Base-by-base conservation (phyloP, 108 stramenopile genomes). In the Phaeodactylum tricornutum region DNA sequence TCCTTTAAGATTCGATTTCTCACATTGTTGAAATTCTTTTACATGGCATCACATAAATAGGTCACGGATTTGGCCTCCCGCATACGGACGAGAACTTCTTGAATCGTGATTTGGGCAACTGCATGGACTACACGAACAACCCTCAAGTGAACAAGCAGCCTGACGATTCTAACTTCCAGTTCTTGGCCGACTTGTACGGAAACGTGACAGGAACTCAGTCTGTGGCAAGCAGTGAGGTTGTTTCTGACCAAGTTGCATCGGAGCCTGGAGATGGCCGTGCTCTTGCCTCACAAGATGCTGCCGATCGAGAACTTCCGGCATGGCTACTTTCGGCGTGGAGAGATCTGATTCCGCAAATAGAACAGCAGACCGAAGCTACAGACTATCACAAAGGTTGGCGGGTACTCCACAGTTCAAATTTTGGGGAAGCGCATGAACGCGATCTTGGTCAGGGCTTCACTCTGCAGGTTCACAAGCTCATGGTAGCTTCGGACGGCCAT, bases 31-130 rank as follows among this genome's bases (percentile, higher is more conserved):
- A 11, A 11, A 12, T 34, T 34, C 33, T 34, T 34, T 34, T 53
- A 3, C 0, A 41, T 3, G 11, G 47, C 1, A n/a, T n/a, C n/a
- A n/a, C n/a, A n/a, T n/a, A n/a, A 16, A 42, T 66, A 20, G 71
- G 79, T 4, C 79, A 80, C 50, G 77, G 81, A 20, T 71, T 83
- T 55, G 89, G 89, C 3, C 46, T 91, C 30, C 80, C 79, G 5
- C 89, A 91, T 43, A 75, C 59, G 29, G 88, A 90, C 50, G 88
- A 86, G 49, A 68, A 75, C 51, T 84, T 91, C 50, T 61, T 55
- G 41, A 90, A 90, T 57, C n/a, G 28, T 3, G 87, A 86, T 44
- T 51, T 79, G 38, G 84, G 84, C 1, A 84, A 81, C 41, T 91
- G 89, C 45, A 91, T 91, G 89, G 83, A 74, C 41, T 74, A 75